Evolutionary conservation across 352 stramenopile genomes (phyloP).

Genomic region (Phytophthora pisi): DNA sequence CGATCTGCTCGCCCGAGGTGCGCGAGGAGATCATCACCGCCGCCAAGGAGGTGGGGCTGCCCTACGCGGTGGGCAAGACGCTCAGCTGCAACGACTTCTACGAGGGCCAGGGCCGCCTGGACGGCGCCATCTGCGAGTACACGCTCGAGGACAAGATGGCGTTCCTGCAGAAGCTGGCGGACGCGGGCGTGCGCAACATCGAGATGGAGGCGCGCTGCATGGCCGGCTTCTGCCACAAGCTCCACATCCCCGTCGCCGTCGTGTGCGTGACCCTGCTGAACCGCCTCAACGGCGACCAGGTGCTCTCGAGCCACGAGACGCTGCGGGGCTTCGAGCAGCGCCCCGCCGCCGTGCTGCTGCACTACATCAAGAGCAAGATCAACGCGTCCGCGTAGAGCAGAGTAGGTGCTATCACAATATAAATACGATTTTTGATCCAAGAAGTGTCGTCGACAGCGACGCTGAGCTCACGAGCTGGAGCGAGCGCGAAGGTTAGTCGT

Average conservation of each 20-base stretch:
- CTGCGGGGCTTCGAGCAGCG: slow-evolving; percentile 72
- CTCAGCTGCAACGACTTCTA: slow-evolving; percentile 89
- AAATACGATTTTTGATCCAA: slow-evolving; percentile 15
- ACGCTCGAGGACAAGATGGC: slow-evolving; percentile 77
- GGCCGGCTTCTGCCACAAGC: slow-evolving; percentile 77
- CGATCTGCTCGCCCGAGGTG: slow-evolving; percentile 63
- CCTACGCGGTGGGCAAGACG: slow-evolving; percentile 80
- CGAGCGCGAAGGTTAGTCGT: background rate
- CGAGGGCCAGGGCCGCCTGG: slow-evolving; percentile 81
- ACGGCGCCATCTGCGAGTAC: slow-evolving; percentile 84
- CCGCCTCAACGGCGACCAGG: slow-evolving; percentile 78
- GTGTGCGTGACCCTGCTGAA: slow-evolving; percentile 83
- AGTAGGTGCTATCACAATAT: slow-evolving; percentile 17
- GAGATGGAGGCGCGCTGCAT: slow-evolving; percentile 85
- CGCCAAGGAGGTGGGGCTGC: slow-evolving; percentile 54
- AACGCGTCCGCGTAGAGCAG: slow-evolving; percentile 16
- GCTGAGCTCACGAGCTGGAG: no score
- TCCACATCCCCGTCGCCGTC: slow-evolving; percentile 75
- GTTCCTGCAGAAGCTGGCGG: slow-evolving; percentile 64
- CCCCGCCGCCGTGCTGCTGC: slow-evolving; percentile 61
- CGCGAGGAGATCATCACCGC: slow-evolving; percentile 56
- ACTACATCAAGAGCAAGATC: slow-evolving; percentile 78
- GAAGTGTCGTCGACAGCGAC: background rate
- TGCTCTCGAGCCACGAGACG: slow-evolving; percentile 62
- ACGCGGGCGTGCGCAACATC: slow-evolving; percentile 78